Evolutionary conservation across 31 red algal species (phyloP).

Genomic region (Asparagopsis taxiformis): DNA sequence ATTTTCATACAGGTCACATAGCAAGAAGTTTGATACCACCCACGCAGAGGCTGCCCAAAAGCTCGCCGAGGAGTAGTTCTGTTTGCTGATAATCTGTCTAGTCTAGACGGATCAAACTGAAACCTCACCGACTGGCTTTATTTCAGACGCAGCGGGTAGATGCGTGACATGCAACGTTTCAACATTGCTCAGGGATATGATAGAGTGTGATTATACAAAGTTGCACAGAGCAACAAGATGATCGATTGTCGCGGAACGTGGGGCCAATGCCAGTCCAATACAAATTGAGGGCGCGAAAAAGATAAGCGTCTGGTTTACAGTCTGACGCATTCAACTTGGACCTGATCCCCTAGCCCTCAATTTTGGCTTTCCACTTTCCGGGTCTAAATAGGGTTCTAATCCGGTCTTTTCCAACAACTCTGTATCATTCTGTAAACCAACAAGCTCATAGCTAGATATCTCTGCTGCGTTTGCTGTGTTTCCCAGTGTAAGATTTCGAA

Average conservation of each 20-base stretch:
- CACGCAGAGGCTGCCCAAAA: conserved; percentile 21
- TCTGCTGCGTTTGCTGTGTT: conserved; percentile 44
- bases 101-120: too few species aligned
- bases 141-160: too few species aligned
- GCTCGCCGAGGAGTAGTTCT: conserved; percentile 33
- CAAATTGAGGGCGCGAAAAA: too few species aligned
- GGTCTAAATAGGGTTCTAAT: conserved; percentile 54
- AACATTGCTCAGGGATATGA: too few species aligned
- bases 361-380: conserved; percentile 29
- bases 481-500: conserved; percentile 59
- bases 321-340: not conserved
- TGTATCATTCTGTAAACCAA: conserved; percentile 39
- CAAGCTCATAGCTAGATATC: conserved; percentile 54
- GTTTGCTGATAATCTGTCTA: too few species aligned
- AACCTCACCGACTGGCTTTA: too few species aligned
- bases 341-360: conserved; percentile 12
- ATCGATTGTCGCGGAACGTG: too few species aligned
- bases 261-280: too few species aligned
- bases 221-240: too few species aligned
- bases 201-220: too few species aligned
- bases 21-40: conserved; percentile 23
- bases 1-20: conserved; percentile 34
- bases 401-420: conserved; percentile 58
- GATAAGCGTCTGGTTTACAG: conserved; percentile 9
- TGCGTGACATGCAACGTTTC: too few species aligned